These are phyloP conservation scores for Pichia sp. DNA, from an alignment of 1,139 yeast genomes.

Conservation along the genomic window DNA sequence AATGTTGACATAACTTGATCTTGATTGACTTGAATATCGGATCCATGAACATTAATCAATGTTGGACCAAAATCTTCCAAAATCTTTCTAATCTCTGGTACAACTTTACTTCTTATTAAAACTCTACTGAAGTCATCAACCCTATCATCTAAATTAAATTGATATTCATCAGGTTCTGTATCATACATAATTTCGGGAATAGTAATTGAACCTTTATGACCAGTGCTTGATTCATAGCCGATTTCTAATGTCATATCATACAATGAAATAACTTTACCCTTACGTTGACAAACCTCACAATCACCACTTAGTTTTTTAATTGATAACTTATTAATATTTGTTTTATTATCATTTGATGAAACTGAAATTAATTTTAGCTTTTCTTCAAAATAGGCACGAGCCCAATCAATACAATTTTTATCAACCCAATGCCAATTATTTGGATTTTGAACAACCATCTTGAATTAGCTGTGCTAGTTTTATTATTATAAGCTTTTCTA, in stretches of 20 bases:
- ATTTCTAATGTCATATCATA: slow-evolving; percentile 73
- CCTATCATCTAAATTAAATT: slow-evolving; percentile 70
- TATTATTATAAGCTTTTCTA: not conserved
- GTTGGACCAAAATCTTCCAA: slow-evolving; percentile 69
- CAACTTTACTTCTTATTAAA: slow-evolving; percentile 50
- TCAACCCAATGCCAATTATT: slow-evolving; percentile 98
- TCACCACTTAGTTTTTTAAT: slow-evolving; percentile 85
- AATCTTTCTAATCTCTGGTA: slow-evolving; percentile 60
- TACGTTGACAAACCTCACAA: slow-evolving; percentile 92
- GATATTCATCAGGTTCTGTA: slow-evolving; percentile 76
- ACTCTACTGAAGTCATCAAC: slow-evolving; percentile 40
- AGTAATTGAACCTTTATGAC: slow-evolving; percentile 59
- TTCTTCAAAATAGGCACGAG: slow-evolving; percentile 64
- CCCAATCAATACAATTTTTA: slow-evolving; percentile 92
- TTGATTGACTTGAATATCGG: slow-evolving; percentile 77
- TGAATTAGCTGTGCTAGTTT: slow-evolving; percentile 1
- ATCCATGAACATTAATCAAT: slow-evolving; percentile 67
- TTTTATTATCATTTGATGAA: slow-evolving; percentile 32
- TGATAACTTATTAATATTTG: slow-evolving; percentile 29
- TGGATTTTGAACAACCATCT: slow-evolving; percentile 68
- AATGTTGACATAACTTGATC: slow-evolving; percentile 50
- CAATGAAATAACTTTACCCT: slow-evolving; percentile 89
- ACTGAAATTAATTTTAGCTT: slow-evolving; percentile 35
- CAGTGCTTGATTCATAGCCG: slow-evolving; percentile 46
- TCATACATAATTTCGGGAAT: slow-evolving; percentile 96